These are phyloP conservation scores for Lachancea sp. DNA, from an alignment of 805 yeast species.

Conservation along the genomic window DNA sequence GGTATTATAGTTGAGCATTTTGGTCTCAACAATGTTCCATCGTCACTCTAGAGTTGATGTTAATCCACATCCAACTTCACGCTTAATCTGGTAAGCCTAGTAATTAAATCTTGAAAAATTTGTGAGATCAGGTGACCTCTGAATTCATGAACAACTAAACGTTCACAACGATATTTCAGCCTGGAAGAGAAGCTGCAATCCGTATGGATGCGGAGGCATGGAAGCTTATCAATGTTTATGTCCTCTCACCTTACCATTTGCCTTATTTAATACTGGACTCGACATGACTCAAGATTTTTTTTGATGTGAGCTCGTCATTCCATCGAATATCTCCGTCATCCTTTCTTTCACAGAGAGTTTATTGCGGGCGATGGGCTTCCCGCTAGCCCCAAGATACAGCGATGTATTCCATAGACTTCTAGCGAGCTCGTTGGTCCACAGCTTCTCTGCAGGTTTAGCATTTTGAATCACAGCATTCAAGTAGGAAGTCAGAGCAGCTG, in stretches of 20 bases:
- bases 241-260: too few relatives aligned
- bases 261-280: too few relatives aligned
- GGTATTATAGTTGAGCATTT: background rate
- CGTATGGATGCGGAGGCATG: too few relatives aligned
- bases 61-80: too few relatives aligned
- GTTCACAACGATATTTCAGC: background rate
- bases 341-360: constrained; percentile 30
- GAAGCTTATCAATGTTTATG: too few relatives aligned
- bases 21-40: background rate
- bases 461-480: constrained; percentile 21
- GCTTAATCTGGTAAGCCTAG: too few relatives aligned
- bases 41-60: background rate
- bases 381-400: constrained; percentile 23
- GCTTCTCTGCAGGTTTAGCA: constrained; percentile 21
- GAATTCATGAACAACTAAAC: background rate
- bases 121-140: background rate
- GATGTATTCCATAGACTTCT: constrained; percentile 19
- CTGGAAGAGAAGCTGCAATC: too few relatives aligned
- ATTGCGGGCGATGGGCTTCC: constrained; percentile 23
- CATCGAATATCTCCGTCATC: constrained; percentile 20
- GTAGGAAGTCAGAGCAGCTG: constrained; percentile 8
- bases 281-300: background rate
- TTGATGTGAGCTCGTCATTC: background rate
- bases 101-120: background rate
- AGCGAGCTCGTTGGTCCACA: constrained; percentile 27